Percentiles rank a stretch among this genome's conserved stretches.
Conservation (phyloP, 2,329 filamentous ascomycete genomes). For the Diatrype stigma region DNA sequence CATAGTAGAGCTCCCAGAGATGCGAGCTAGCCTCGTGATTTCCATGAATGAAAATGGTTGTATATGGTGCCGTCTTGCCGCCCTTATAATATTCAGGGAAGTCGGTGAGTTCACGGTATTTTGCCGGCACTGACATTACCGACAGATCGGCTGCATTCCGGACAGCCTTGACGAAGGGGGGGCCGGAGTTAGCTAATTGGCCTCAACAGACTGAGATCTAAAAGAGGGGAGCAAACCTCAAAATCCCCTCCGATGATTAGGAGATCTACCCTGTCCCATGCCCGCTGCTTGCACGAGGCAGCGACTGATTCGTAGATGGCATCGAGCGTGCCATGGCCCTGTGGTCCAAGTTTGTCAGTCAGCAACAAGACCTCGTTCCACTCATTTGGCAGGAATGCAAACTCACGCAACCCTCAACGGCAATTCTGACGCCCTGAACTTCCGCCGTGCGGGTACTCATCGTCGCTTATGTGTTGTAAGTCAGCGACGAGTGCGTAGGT, state of each 20-base stretch:
- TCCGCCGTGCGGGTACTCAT: not conserved
- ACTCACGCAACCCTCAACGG: slow-evolving; percentile 81
- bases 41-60: slow-evolving; percentile 88
- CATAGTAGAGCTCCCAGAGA: slow-evolving; percentile 89
- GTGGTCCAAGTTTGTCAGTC: slow-evolving; percentile 17
- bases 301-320: slow-evolving; percentile 82
- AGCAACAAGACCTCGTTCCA: not conserved
- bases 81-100: slow-evolving; percentile 95
- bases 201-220: not conserved
- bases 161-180: slow-evolving; percentile 56
- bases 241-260: slow-evolving; percentile 97
- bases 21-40: slow-evolving; percentile 95
- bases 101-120: slow-evolving; percentile 84
- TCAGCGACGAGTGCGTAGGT: too few relatives aligned
- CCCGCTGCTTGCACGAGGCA: slow-evolving; percentile 62
- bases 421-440: slow-evolving; percentile 61
- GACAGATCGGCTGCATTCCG: slow-evolving; percentile 85
- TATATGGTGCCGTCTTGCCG: slow-evolving; percentile 68
- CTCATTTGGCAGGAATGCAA: not conserved
- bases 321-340: slow-evolving; percentile 90
- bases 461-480: not conserved
- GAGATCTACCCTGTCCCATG: slow-evolving; percentile 80
- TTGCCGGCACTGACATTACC: slow-evolving; percentile 83
- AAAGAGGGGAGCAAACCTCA: slow-evolving; percentile 49
- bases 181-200: slow-evolving; percentile 1